A percentile compares a stretch with the other conserved stretches of the same genome.
Evolutionary conservation across 768 basidiomycete genomes (phyloP).

Genomic region (Collybiopsis luxurians): DNA sequence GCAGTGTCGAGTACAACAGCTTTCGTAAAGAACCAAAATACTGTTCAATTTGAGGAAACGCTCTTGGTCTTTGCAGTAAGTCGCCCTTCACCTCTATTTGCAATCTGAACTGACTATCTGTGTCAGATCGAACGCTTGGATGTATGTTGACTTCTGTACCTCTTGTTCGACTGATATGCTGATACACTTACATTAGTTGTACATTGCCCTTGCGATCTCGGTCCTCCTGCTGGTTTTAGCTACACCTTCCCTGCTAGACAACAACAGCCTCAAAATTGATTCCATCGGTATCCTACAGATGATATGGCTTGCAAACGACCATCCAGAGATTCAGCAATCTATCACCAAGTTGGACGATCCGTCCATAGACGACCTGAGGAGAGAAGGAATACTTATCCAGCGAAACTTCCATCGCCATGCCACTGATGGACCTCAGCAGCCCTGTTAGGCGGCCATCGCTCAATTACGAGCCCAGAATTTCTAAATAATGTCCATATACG

Average conservation of each 20-base stretch:
- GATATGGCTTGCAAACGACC: not conserved
- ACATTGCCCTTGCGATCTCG: not conserved
- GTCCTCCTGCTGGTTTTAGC: not conserved
- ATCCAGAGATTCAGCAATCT: not conserved
- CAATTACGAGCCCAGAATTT: too few relatives aligned
- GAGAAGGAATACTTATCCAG: not conserved
- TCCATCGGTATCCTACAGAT: constrained; percentile 6
- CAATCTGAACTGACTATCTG: not conserved
- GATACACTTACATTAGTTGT: not conserved
- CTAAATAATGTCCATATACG: too few relatives aligned
- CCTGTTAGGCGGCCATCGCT: too few relatives aligned
- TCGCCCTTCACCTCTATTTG: not conserved
- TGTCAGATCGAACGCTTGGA: not conserved
- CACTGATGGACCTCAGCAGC: not conserved
- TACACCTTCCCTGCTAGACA: not conserved
- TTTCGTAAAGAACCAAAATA: not conserved
- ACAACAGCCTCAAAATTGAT: not conserved
- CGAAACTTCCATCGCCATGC: not conserved
- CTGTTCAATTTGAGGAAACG: not conserved
- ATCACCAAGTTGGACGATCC: not conserved
- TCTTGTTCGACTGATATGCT: not conserved
- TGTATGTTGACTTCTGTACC: not conserved
- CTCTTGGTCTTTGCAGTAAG: not conserved
- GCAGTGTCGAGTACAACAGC: not conserved
- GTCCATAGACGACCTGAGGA: not conserved